Conservation (phyloP, 805 yeast genomes). For the Ogataea chonburiensis region DNA sequence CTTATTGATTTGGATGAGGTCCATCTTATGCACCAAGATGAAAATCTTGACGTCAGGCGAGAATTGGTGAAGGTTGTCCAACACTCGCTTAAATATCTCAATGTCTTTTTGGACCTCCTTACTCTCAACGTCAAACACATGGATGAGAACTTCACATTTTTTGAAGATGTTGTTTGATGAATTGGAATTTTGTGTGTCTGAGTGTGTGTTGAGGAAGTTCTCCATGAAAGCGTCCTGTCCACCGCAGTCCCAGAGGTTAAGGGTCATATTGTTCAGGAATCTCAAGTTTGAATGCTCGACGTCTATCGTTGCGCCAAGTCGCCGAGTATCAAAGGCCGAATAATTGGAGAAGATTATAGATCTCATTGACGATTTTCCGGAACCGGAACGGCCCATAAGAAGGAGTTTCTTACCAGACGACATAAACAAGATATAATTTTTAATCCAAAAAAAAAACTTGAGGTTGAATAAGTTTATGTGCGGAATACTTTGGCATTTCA, state of each 20-base stretch:
- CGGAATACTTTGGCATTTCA: constrained; percentile 48
- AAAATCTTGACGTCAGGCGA: constrained; percentile 92
- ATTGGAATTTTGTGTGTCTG: constrained; percentile 27
- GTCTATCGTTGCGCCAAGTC: constrained; percentile 95
- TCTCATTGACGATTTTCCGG: constrained; percentile 97
- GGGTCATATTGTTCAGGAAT: constrained; percentile 90
- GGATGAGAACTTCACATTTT: constrained; percentile 92
- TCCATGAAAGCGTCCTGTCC: constrained; percentile 97
- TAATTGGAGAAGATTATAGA: constrained; percentile 94
- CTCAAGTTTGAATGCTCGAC: constrained; percentile 96
- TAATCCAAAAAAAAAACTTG: constrained; percentile 1
- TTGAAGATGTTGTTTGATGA: constrained; percentile 91
- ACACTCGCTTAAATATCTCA: constrained; percentile 82
- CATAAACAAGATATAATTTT: constrained; percentile 15
- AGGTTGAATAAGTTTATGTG: constrained; percentile 42
- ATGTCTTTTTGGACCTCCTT: constrained; percentile 90
- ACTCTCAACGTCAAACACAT: constrained; percentile 94
- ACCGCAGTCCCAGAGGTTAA: constrained; percentile 97
- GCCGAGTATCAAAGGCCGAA: constrained; percentile 92
- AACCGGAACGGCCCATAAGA: constrained; percentile 89
- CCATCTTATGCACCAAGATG: constrained; percentile 93
- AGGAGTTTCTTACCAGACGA: constrained; percentile 56
- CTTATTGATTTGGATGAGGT: constrained; percentile 82
- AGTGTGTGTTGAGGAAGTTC: constrained; percentile 62
- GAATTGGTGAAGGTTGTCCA: constrained; percentile 75